Evolutionary conservation across 2,329 filamentous ascomycete species (phyloP).

Genomic region (Cladosporium colombiae): DNA sequence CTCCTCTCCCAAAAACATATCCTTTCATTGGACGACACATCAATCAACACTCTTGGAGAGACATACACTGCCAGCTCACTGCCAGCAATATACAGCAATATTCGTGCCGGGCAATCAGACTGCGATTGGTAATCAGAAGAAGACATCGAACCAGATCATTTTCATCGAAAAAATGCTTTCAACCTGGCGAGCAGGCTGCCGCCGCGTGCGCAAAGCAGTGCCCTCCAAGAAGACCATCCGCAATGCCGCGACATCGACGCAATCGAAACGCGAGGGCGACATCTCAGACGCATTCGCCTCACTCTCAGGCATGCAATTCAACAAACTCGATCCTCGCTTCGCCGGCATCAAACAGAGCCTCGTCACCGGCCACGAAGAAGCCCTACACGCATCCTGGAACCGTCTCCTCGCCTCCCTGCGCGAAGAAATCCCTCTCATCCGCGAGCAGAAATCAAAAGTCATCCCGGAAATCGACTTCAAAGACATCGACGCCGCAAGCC

Average conservation of each 20-base stretch:
- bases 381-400: slow-evolving; percentile 49
- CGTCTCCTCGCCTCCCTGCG: slow-evolving; percentile 45
- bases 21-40: not conserved
- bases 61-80: not conserved
- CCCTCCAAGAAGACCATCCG: not conserved
- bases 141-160: not conserved
- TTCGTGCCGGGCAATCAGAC: not conserved
- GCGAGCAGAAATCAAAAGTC: slow-evolving; percentile 43
- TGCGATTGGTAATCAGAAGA: too few relatives aligned
- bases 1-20: not conserved
- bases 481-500: slow-evolving; percentile 49
- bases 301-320: slow-evolving; percentile 49
- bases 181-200: slow-evolving; percentile 16
- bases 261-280: slow-evolving; percentile 49
- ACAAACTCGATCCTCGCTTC: slow-evolving; percentile 48
- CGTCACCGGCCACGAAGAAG: slow-evolving; percentile 50
- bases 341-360: slow-evolving; percentile 48
- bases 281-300: slow-evolving; percentile 54
- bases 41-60: not conserved
- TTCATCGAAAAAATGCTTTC: not conserved
- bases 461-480: slow-evolving; percentile 52
- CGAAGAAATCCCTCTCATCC: slow-evolving; percentile 49
- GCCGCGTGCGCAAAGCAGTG: not conserved
- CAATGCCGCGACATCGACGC: slow-evolving; percentile 27
- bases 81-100: not conserved